A percentile compares a stretch with the other conserved stretches of the same genome.
Evolutionary conservation across 768 basidiomycete species (phyloP).

Genomic region (Leucogyrophana mollusca): DNA sequence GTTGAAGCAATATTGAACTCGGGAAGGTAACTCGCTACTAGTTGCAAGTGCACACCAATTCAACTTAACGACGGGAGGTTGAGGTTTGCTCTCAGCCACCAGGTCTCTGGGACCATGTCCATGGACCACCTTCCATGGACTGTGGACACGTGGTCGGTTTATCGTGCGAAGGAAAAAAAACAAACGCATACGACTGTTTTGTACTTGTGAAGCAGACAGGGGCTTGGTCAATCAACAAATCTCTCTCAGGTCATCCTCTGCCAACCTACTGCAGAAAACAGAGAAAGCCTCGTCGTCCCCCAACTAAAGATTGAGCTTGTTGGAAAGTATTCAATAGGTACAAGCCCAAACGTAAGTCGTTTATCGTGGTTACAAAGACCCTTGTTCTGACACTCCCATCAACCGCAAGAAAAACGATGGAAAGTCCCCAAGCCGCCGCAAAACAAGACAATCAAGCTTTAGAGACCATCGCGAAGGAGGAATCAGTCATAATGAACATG

Average conservation of each 20-base stretch:
- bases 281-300: slow-evolving; percentile 7
- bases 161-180: slow-evolving; percentile 20
- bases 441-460: slow-evolving; percentile 15
- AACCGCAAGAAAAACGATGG: slow-evolving; percentile 31
- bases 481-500: slow-evolving; percentile 25
- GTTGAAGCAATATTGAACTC: no score
- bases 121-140: slow-evolving; percentile 26
- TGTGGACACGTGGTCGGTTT: slow-evolving; percentile 26
- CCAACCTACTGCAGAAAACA: slow-evolving; percentile 13
- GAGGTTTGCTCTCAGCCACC: not conserved
- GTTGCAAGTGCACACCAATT: no score
- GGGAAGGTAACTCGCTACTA: no score
- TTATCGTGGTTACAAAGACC: not conserved
- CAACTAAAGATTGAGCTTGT: slow-evolving; percentile 4
- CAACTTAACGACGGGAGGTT: no score
- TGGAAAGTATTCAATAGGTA: not conserved
- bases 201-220: slow-evolving; percentile 35
- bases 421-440: slow-evolving; percentile 18
- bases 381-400: slow-evolving; percentile 27
- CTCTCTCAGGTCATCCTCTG: slow-evolving; percentile 15
- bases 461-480: slow-evolving; percentile 10
- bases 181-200: slow-evolving; percentile 19
- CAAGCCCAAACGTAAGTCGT: slow-evolving; percentile 12
- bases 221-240: slow-evolving; percentile 36
- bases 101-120: slow-evolving; percentile 13